Evolutionary conservation across 2,329 filamentous ascomycete species (phyloP), one percentile per base, ranked within the genome.

Genomic region (Talaromyces sp.): DNA sequence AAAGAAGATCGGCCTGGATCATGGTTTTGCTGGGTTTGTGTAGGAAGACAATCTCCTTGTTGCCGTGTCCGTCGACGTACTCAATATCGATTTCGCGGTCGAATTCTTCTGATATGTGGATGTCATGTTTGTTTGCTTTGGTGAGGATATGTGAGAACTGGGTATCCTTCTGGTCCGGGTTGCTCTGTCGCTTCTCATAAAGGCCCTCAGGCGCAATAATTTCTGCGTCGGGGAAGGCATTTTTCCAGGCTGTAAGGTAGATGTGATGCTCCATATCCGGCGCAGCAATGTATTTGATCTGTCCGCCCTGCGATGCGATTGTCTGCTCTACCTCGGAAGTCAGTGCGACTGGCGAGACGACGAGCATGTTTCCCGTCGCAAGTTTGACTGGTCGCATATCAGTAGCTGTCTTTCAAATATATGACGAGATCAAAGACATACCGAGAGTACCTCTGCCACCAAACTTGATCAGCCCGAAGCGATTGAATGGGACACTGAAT

Each of bases 191-290:
- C 81, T 97, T 96, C 78, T 93, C 92, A 24, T 87, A 88, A 1
- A 99, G 86, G 0, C 91, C 92, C 71, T 94, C 89, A 1, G 92
- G 90, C 1, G 89, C 94, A 71, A 98, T 86, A 57, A 99, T 84
- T 71, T 89, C 88, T 37, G 94, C 93, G 49, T 85, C 77, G 0
- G 94, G 93, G 75, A 87, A 98, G 31, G 87, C 90, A 58, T 85
- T 81, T 72, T 90, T 87, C 94, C 95, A 99, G 58, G 91, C 84
- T 0, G 90, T 89, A 62, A 99, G 76, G 82, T 95, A 96, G 75
- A 99, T 92, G 84, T 99, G 95, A 79, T 99, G 95, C 81, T 99
- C 93, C 61, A 91, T 84, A 76, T 99, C 95, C 1, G 90, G 87
- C 0, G 95, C 94, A 31, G 94, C 83, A 69, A 99, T 89, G 83